Conservation (phyloP, 2,329 filamentous ascomycete species). For the Coniochaeta hoffmannii region DNA sequence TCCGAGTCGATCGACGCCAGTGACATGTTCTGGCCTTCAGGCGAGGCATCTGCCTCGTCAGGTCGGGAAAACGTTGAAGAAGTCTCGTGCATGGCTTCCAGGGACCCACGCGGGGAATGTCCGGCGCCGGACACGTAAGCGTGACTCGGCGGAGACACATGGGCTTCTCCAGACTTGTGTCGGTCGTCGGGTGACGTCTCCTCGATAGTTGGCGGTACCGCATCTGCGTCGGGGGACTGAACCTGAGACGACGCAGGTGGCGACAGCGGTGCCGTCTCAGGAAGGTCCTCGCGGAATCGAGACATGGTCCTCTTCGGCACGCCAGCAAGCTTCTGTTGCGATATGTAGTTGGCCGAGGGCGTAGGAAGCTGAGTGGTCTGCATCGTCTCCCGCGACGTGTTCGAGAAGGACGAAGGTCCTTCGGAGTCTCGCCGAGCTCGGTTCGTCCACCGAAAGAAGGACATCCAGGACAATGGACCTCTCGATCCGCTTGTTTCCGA, state of each 20-base stretch:
- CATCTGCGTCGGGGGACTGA: conserved; percentile 65
- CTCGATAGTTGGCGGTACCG: conserved; percentile 19
- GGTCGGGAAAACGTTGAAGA: conserved; percentile 33
- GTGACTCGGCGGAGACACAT: neutral
- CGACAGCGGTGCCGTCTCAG: conserved; percentile 70
- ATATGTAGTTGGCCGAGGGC: conserved; percentile 22
- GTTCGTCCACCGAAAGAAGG: conserved; percentile 66
- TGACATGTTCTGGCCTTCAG: conserved; percentile 67
- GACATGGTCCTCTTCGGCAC: conserved; percentile 76
- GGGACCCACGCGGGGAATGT: conserved; percentile 14
- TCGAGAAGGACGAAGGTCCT: conserved; percentile 75
- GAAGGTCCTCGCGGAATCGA: conserved; percentile 86
- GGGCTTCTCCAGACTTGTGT: conserved; percentile 3
- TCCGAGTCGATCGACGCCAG: conserved; percentile 93
- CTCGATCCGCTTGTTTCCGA: conserved; percentile 45
- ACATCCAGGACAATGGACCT: conserved; percentile 52
- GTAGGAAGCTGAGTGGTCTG: conserved; percentile 32
- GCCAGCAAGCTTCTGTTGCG: conserved; percentile 26
- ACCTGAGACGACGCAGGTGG: conserved; percentile 77
- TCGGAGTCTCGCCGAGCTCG: conserved; percentile 47
- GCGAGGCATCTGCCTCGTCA: conserved; percentile 38
- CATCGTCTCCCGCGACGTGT: conserved; percentile 86
- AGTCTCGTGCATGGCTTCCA: conserved; percentile 34
- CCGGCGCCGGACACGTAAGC: neutral
- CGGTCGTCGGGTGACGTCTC: conserved; percentile 13